These are phyloP conservation scores for Anthoceros angustus DNA, from an alignment of 225 moss, liverwort and hornwort species.

Conservation along the genomic window DNA sequence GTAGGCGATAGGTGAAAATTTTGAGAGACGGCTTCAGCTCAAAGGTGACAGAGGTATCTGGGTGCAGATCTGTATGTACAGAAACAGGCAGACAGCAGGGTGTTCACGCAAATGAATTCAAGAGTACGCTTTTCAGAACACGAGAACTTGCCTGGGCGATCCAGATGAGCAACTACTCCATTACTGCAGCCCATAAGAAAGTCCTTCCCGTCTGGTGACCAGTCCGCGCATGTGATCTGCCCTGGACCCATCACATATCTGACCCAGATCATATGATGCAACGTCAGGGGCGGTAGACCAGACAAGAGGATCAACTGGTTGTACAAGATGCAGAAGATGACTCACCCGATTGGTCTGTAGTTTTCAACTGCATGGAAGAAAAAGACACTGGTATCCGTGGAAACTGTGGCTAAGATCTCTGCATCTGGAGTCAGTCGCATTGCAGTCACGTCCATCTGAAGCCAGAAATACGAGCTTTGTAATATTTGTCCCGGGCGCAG, in stretches of 20 bases:
- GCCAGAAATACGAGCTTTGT: not conserved
- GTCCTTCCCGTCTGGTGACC: slow-evolving; percentile 55
- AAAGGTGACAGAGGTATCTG: not conserved
- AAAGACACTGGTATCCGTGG: slow-evolving; percentile 65
- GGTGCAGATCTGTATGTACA: not conserved
- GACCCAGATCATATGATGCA: not conserved
- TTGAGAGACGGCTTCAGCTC: not conserved
- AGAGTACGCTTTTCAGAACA: no score
- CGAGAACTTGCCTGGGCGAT: slow-evolving; percentile 44
- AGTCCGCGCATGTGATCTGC: slow-evolving; percentile 70
- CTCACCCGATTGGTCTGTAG: slow-evolving; percentile 69
- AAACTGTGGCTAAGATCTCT: slow-evolving; percentile 46
- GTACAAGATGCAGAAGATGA: not conserved
- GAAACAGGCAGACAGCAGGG: not conserved
- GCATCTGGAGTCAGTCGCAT: slow-evolving; percentile 52
- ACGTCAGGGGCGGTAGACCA: not conserved
- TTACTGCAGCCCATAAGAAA: slow-evolving; percentile 75
- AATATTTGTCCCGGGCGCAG: not conserved
- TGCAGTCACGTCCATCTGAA: slow-evolving; percentile 54
- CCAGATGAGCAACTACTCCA: slow-evolving; percentile 58
- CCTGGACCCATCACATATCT: slow-evolving; percentile 60
- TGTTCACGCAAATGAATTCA: not conserved
- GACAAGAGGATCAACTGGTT: no score
- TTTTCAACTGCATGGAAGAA: slow-evolving; percentile 54
- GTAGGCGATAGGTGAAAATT: not conserved